A percentile compares a stretch with the other conserved stretches of the same genome.
These are phyloP conservation scores for Candida arabinofermentans DNA, from an alignment of 805 yeast genomes.

Conservation along the genomic window DNA sequence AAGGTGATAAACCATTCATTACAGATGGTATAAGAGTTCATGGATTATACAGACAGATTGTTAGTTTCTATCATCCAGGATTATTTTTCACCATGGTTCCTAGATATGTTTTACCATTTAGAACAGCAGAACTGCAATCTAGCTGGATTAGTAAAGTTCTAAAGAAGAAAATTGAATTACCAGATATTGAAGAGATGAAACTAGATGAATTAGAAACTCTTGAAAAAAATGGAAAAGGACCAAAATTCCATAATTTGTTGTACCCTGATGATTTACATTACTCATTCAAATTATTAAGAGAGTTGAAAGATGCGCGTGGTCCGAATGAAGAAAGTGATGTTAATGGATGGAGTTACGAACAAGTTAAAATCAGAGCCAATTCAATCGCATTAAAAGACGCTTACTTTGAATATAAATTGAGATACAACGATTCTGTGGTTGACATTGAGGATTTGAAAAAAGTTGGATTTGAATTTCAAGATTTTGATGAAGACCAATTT, in stretches of 20 bases:
- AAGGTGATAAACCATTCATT: conserved; percentile 32
- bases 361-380: neutral
- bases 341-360: neutral
- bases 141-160: conserved; percentile 62
- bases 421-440: neutral
- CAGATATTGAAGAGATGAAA: conserved; percentile 43
- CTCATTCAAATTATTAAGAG: conserved; percentile 8
- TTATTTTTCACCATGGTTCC: conserved; percentile 63
- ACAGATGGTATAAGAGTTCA: conserved; percentile 47
- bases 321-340: no score
- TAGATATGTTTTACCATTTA: conserved; percentile 57
- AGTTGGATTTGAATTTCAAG: neutral
- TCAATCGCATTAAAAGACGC: neutral
- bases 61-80: conserved; percentile 58
- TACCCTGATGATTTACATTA: conserved; percentile 59
- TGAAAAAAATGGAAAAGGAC: conserved; percentile 40
- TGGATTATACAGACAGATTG: conserved; percentile 56
- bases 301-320: neutral
- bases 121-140: conserved; percentile 62
- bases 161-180: conserved; percentile 49
- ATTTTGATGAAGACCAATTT: neutral
- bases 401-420: neutral
- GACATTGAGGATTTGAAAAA: neutral
- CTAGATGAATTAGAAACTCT: conserved; percentile 38
- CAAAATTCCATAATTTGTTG: conserved; percentile 45